A percentile compares a stretch with the other conserved stretches of the same genome.
Conservation (phyloP, 179 eudicot genomes). For the Amaranthus tricolor region DNA sequence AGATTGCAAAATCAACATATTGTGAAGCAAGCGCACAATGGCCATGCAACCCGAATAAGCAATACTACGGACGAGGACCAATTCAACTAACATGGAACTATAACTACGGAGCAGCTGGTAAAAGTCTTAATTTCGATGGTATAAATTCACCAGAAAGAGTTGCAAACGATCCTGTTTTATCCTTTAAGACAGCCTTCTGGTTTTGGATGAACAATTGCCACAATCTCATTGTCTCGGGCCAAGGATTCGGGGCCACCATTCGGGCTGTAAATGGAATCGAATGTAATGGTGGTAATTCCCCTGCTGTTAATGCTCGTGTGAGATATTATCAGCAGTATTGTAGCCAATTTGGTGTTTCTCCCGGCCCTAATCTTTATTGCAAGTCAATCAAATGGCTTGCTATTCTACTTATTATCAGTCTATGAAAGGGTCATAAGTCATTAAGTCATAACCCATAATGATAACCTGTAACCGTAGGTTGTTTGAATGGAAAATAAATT, state of each 20-base stretch:
- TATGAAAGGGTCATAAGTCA: no score
- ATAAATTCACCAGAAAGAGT: constrained; percentile 15
- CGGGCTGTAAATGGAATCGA: constrained; percentile 14
- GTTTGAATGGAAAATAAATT: no score
- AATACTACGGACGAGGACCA: no score
- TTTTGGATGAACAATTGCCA: constrained; percentile 26
- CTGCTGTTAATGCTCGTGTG: constrained; percentile 18
- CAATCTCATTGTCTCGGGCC: background rate
- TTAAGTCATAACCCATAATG: no score
- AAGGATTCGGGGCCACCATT: constrained; percentile 21
- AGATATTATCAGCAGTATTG: constrained; percentile 16
- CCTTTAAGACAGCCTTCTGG: constrained; percentile 18
- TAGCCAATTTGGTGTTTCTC: constrained; percentile 18
- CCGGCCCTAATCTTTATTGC: constrained; percentile 15
- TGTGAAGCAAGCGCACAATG: no score
- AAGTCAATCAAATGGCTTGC: background rate
- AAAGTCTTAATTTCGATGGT: constrained; percentile 17
- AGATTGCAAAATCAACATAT: no score
- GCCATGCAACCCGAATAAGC: no score
- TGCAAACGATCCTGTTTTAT: background rate
- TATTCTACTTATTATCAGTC: no score
- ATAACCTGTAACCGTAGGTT: no score
- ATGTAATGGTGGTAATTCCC: constrained; percentile 6
- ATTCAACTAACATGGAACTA: no score
- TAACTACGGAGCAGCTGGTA: no score